Base-by-base conservation (phyloP, 805 yeast species). In the Cyberlindnera petersonii region DNA sequence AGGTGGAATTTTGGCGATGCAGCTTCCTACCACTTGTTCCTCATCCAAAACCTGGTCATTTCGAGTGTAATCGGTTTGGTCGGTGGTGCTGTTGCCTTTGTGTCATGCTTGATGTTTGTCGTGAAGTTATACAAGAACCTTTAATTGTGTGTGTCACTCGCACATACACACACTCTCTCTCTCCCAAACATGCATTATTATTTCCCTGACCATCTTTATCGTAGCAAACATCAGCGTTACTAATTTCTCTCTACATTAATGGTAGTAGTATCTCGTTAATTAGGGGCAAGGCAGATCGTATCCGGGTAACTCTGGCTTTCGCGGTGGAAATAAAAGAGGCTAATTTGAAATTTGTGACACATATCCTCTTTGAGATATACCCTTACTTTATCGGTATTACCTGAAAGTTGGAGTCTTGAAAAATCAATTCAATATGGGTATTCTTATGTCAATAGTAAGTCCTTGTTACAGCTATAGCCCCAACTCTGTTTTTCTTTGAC, bases 1-100 rank as follows among this genome's bases (percentile, higher is more conserved):
- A 49, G 49, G 23, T 42, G 48, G 37, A 52, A 42, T 20, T 58
- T 59, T 43, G 62, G 60, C 32, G 61, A 59, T 28, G 33, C 27
- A 16, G 52, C 52, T 5, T 49, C 57, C 11, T 35, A 43, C 26
- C 31, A 49, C 20, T 41, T 59, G 13, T 58, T 55, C 28, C 34
- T 56, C 6, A 22, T 52, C 13, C 54, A 53, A 37, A 46, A 56
- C 43, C 24, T 55, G 14, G 37, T 45, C 28, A 43, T 58, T 17
- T 56, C 56, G 11, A 31, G 44, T 14, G 33, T 55, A 9, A 21
- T 56, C 26, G 60, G 52, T 8, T 34, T 50, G 9, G 37, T 45
- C 17, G 58, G 60, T 34, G 60, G 59, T 2, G 34, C 48, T 16
- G 39, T 54, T 9, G 46, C 54, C 7, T 54, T 48, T 22, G 16